Evolutionary conservation across 2,329 filamentous ascomycete species (phyloP).

Genomic region (Fonsecaea pedrosoi): DNA sequence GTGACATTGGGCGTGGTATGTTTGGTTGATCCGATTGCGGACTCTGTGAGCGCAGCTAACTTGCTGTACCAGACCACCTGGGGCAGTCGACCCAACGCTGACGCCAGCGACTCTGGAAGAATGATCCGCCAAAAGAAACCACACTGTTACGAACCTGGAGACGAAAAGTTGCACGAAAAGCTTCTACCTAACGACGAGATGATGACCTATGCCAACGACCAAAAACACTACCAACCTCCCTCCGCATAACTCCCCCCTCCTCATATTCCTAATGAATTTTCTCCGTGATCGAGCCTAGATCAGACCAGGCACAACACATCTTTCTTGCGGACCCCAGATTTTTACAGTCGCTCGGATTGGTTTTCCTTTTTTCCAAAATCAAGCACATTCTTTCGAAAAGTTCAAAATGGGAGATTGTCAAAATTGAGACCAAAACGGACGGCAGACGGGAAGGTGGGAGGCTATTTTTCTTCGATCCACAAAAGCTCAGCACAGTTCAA

Average conservation of each 20-base stretch:
- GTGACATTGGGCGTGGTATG: conserved; percentile 82
- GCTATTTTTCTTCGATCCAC: conserved; percentile 26
- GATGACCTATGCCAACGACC: conserved; percentile 33
- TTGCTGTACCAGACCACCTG: conserved; percentile 75
- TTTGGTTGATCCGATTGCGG: conserved; percentile 32
- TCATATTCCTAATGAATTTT: conserved; percentile 2
- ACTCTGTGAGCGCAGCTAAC: conserved; percentile 36
- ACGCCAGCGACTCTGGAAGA: conserved; percentile 77
- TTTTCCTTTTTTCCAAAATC: conserved; percentile 24
- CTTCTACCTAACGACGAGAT: conserved; percentile 32
- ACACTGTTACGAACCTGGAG: conserved; percentile 18
- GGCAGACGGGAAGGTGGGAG: conserved; percentile 26
- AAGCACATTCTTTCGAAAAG: conserved; percentile 21
- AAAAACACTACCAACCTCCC: conserved; percentile 32
- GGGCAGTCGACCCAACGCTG: conserved; percentile 91
- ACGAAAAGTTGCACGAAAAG: conserved; percentile 35
- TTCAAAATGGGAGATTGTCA: conserved; percentile 13
- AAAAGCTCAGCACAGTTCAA: conserved; percentile 28
- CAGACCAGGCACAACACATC: conserved; percentile 1
- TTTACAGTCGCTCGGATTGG: conserved; percentile 17
- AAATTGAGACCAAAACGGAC: conserved; percentile 26
- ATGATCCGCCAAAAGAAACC: conserved; percentile 54
- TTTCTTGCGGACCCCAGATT: conserved; percentile 20
- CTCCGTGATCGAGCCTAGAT: neutral
- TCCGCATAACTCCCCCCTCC: conserved; percentile 27